These are phyloP conservation scores for Cinnamomum micranthum DNA, from an alignment of 164 flowering plant genomes.

Conservation along the genomic window DNA sequence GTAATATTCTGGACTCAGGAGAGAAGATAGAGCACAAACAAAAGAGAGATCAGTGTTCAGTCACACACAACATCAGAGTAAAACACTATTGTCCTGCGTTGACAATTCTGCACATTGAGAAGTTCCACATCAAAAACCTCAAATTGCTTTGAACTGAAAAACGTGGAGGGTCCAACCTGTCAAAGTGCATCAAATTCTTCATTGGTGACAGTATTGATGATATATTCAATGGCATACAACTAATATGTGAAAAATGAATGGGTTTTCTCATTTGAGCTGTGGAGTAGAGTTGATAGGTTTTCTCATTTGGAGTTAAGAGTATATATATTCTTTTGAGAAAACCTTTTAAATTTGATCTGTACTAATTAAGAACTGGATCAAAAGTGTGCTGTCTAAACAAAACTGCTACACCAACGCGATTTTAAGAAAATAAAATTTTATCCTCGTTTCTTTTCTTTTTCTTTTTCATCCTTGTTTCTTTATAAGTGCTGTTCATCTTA, in stretches of 20 bases:
- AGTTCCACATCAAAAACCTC: conserved; percentile 95
- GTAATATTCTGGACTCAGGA: too few relatives aligned
- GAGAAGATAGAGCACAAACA: too few relatives aligned
- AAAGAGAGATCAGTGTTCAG: conserved; percentile 19
- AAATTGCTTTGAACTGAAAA: conserved; percentile 93
- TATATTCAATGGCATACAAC: background rate
- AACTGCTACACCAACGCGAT: too few relatives aligned
- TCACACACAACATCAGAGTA: conserved; percentile 87
- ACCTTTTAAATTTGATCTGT: too few relatives aligned
- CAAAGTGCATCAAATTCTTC: background rate
- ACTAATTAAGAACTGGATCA: too few relatives aligned
- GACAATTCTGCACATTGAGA: conserved; percentile 60
- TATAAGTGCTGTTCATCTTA: background rate
- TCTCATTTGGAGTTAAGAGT: too few relatives aligned
- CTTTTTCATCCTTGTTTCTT: background rate
- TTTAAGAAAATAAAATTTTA: background rate
- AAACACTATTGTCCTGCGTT: conserved; percentile 84
- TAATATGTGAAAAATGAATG: background rate
- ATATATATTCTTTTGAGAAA: too few relatives aligned
- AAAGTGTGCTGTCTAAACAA: too few relatives aligned
- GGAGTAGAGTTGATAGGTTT: background rate
- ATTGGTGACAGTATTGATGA: background rate
- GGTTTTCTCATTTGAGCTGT: background rate
- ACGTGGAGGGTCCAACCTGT: conserved; percentile 96
- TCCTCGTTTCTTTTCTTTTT: background rate